Percentiles rank a stretch among this genome's conserved stretches.
These are phyloP conservation scores for Fomitopsis schrenkii DNA, from an alignment of 1,284 basidiomycete genomes.

Conservation along the genomic window DNA sequence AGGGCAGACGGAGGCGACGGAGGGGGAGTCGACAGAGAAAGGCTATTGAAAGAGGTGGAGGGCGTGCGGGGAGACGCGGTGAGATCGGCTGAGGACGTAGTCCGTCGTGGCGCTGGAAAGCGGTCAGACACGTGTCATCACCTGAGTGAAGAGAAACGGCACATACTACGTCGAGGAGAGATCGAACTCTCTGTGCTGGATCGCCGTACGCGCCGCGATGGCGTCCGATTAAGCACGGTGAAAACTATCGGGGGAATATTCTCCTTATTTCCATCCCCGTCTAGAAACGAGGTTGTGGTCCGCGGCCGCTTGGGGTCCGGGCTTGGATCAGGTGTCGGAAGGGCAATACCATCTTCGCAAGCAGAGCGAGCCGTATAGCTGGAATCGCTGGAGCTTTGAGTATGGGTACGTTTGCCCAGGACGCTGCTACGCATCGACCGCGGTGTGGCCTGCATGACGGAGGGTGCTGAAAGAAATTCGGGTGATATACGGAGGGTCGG, in stretches of 20 bases:
- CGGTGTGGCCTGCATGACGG: constrained; percentile 18
- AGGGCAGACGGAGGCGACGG: constrained; percentile 50
- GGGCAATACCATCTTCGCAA: constrained; percentile 18
- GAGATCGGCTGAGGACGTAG: constrained; percentile 43
- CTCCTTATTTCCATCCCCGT: constrained; percentile 65
- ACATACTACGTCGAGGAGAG: constrained; percentile 27
- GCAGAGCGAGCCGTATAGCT: constrained; percentile 9
- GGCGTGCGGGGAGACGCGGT: constrained; percentile 25
- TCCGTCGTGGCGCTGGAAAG: constrained; percentile 35
- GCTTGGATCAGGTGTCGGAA: constrained; percentile 55
- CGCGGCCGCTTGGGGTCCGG: constrained; percentile 63
- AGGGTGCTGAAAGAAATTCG: background rate
- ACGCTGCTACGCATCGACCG: constrained; percentile 40
- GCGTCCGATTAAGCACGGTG: constrained; percentile 34
- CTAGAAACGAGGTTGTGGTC: constrained; percentile 39
- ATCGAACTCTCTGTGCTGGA: constrained; percentile 43
- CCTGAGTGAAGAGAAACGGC: constrained; percentile 9
- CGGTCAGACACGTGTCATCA: background rate
- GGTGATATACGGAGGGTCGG: background rate
- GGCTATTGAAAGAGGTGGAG: constrained; percentile 36
- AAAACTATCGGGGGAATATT: constrained; percentile 60
- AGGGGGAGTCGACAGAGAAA: constrained; percentile 55
- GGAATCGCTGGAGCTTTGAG: constrained; percentile 24
- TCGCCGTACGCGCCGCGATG: constrained; percentile 42
- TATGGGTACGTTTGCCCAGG: constrained; percentile 55